A percentile compares a stretch with the other conserved stretches of the same genome.
These are phyloP conservation scores for Microcera coccophila DNA, from an alignment of 2,329 filamentous ascomycete genomes.

Conservation along the genomic window DNA sequence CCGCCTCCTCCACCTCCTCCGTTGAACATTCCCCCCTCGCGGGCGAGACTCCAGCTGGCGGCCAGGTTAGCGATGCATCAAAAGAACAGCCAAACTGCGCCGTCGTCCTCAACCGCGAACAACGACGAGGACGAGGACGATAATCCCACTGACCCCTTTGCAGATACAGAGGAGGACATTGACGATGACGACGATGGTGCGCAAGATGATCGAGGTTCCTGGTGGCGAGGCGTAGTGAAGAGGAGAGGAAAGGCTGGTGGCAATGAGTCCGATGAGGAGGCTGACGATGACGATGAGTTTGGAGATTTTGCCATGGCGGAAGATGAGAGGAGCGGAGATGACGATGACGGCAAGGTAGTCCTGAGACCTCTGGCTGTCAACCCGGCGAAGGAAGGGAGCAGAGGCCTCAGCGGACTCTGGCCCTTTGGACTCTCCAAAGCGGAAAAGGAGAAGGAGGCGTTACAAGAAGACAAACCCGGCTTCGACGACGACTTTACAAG, in stretches of 20 bases:
- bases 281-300: slow-evolving; percentile 61
- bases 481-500: slow-evolving; percentile 5
- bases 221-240: slow-evolving; percentile 45
- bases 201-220: slow-evolving; percentile 38
- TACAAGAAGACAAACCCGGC: slow-evolving; percentile 3
- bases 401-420: slow-evolving; percentile 53
- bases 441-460: slow-evolving; percentile 29
- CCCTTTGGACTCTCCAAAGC: slow-evolving; percentile 48
- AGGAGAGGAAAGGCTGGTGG: slow-evolving; percentile 40
- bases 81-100: slow-evolving; percentile 53
- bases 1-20: slow-evolving; percentile 69
- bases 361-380: slow-evolving; percentile 54
- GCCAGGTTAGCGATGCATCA: slow-evolving; percentile 74
- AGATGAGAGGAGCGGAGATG: slow-evolving; percentile 34
- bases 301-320: slow-evolving; percentile 67
- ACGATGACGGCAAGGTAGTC: slow-evolving; percentile 41
- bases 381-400: slow-evolving; percentile 40
- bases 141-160: slow-evolving; percentile 42
- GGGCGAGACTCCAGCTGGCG: slow-evolving; percentile 86
- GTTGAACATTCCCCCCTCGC: slow-evolving; percentile 79
- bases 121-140: slow-evolving; percentile 39
- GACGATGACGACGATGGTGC: slow-evolving; percentile 42
- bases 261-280: slow-evolving; percentile 47
- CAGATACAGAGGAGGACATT: slow-evolving; percentile 52
- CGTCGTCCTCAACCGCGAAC: slow-evolving; percentile 41